phyloP scores from a whole-genome alignment of 1,284 basidiomycete species.

The Paramarasmius palmivorus region DNA sequence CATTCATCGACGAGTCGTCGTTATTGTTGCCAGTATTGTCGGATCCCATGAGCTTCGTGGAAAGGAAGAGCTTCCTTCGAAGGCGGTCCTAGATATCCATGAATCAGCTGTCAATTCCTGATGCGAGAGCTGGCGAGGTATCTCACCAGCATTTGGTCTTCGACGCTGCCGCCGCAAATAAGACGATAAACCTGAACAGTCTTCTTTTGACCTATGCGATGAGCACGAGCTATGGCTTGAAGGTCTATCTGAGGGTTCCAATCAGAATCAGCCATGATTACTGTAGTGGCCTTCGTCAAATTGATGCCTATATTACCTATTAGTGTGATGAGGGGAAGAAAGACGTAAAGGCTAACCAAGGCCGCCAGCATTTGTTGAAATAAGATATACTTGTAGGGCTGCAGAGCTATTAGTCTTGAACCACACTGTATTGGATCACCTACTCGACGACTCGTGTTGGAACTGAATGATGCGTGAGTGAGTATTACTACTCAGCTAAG shows the following conservation, averaged over 20 bases:
- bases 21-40: conserved; percentile 23
- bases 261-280: conserved; percentile 76
- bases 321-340: neutral
- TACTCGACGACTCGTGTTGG: conserved; percentile 57
- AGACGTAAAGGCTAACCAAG: conserved; percentile 49
- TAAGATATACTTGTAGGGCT: conserved; percentile 79
- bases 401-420: conserved; percentile 33
- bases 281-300: conserved; percentile 79
- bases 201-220: conserved; percentile 81
- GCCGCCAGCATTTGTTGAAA: conserved; percentile 88
- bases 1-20: conserved; percentile 31
- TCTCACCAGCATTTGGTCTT: conserved; percentile 60
- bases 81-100: conserved; percentile 41
- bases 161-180: conserved; percentile 59
- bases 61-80: conserved; percentile 63
- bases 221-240: conserved; percentile 85
- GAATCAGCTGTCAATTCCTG: neutral
- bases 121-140: neutral
- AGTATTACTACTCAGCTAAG: too few relatives aligned
- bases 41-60: conserved; percentile 55
- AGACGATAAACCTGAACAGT: conserved; percentile 55
- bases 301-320: conserved; percentile 60
- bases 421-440: conserved; percentile 13
- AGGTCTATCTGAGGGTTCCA: conserved; percentile 89
- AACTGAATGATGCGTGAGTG: conserved; percentile 38